A percentile compares a stretch with the other conserved stretches of the same genome.
Conservation (phyloP, 1,139 yeast genomes). For the Taiozyma sp. region DNA sequence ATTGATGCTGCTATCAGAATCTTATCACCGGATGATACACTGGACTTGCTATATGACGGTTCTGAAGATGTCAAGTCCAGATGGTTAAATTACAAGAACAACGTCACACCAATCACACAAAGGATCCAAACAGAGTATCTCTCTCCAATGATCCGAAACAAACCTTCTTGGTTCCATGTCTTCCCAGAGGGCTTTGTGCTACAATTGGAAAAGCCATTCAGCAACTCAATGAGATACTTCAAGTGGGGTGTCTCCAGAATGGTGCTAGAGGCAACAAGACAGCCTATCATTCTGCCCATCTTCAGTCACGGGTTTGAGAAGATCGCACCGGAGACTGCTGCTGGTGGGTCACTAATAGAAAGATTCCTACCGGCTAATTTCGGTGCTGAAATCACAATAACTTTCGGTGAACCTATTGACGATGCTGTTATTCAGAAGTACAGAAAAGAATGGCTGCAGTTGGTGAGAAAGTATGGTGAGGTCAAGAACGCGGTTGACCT, state of each 20-base stretch:
- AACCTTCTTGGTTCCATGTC: slow-evolving; percentile 88
- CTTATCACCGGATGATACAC: slow-evolving; percentile 73
- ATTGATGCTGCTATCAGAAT: slow-evolving; percentile 85
- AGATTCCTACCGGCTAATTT: slow-evolving; percentile 61
- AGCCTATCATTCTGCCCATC: slow-evolving; percentile 90
- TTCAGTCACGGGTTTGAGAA: slow-evolving; percentile 85
- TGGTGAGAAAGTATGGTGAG: slow-evolving; percentile 52
- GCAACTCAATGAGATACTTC: slow-evolving; percentile 87
- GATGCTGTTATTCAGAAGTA: slow-evolving; percentile 56
- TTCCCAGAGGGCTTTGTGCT: slow-evolving; percentile 95
- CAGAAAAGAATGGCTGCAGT: slow-evolving; percentile 62
- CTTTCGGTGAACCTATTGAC: slow-evolving; percentile 68
- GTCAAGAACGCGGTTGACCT: slow-evolving; percentile 51
- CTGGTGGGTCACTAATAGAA: slow-evolving; percentile 40
- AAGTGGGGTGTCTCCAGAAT: slow-evolving; percentile 93
- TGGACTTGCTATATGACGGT: slow-evolving; percentile 45
- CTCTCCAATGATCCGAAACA: slow-evolving; percentile 49
- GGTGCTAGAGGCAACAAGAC: slow-evolving; percentile 72
- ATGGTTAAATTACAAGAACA: slow-evolving; percentile 14
- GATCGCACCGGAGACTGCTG: slow-evolving; percentile 75
- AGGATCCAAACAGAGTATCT: slow-evolving; percentile 26
- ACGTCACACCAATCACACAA: slow-evolving; percentile 5
- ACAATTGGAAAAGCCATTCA: slow-evolving; percentile 75
- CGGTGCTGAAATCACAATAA: slow-evolving; percentile 65
- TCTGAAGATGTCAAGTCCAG: slow-evolving; percentile 6